Base-by-base conservation (phyloP, 768 basidiomycete species). In the Phylloporus scabripes region DNA sequence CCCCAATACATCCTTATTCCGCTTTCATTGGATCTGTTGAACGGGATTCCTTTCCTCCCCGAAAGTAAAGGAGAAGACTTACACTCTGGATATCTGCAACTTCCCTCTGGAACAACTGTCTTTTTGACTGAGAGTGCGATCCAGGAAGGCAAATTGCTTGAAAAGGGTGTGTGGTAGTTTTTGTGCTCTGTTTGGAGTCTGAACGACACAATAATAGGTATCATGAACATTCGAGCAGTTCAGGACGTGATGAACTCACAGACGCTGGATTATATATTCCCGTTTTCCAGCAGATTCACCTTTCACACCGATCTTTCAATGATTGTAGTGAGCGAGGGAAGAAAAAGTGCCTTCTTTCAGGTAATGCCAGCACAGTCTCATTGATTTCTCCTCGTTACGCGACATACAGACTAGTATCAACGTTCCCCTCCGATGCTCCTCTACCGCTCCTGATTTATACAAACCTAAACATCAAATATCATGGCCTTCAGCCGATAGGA, bases 291-390 rank as follows among this genome's bases (percentile, higher is more conserved):
- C 60, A 73, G 62, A 49, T 91, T 85, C 63, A 65, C 74, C 7
- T 91, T 92, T 58, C 73, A 81, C 17, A 89, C 87, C 0, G 87
- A 90, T 56, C 66, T 87, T n/a, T 73, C 67, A n/a, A 79, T 83
- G 51, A 54, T 92, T 17, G 66, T 86, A 0, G 65, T 85, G 9
- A 74, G 76, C 34, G 75, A 83, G 50, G 86, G 88, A 26, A 72
- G 72, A 51, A 82, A 80, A 65, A 88, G 85, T 55, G 71, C 83
- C 2, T 83, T 92, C 59, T 85, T 89, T 63, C 74, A 81, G 75
- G 87, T 85, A 49, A 48, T 15, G 5, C 20, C 7, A 26, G 15
- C n/a, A 26, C 8, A 8, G 31, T 33, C 7, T 18, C 40, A n/a
- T 34, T 44, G 32, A 31, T 28, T 4, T 45, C 26, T 46, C 24